These are phyloP conservation scores for Eimeria praecox DNA, from an alignment of 169 alveolate species.

Conservation along the genomic window DNA sequence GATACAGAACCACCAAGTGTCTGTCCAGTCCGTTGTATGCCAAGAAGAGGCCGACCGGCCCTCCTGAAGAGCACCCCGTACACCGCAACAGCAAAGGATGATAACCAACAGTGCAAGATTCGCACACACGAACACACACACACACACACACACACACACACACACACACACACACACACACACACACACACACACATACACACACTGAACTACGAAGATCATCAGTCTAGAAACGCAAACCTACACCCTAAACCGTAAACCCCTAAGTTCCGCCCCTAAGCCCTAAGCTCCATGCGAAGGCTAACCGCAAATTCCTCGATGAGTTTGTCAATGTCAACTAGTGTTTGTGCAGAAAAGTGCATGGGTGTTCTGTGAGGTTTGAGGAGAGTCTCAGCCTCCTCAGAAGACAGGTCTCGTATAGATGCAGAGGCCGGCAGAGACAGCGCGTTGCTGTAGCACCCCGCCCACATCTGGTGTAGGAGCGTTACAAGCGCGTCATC, in stretches of 20 bases:
- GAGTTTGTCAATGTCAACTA: slow-evolving; percentile 27
- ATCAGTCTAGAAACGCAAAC: neutral
- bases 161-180: neutral
- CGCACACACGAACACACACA: neutral
- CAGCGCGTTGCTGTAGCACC: slow-evolving; percentile 38
- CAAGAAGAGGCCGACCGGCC: slow-evolving; percentile 23
- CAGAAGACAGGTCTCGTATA: neutral
- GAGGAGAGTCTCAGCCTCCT: slow-evolving; percentile 13
- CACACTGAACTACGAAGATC: neutral
- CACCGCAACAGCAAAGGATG: neutral
- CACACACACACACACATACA: neutral
- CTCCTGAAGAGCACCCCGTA: neutral
- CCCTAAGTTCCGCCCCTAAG: neutral
- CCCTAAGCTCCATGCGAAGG: neutral
- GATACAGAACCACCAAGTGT: slow-evolving; percentile 56
- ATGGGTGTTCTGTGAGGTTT: neutral
- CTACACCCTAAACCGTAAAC: neutral
- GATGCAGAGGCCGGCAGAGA: slow-evolving; percentile 20
- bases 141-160: neutral
- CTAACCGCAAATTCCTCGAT: slow-evolving; percentile 29
- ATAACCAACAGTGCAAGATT: neutral
- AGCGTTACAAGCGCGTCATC: neutral
- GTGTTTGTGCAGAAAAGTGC: neutral
- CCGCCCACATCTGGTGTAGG: slow-evolving; percentile 40
- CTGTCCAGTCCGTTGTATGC: slow-evolving; percentile 35